Conservation (phyloP, 352 stramenopile species). For the Phytophthora macrochlamydospora region DNA sequence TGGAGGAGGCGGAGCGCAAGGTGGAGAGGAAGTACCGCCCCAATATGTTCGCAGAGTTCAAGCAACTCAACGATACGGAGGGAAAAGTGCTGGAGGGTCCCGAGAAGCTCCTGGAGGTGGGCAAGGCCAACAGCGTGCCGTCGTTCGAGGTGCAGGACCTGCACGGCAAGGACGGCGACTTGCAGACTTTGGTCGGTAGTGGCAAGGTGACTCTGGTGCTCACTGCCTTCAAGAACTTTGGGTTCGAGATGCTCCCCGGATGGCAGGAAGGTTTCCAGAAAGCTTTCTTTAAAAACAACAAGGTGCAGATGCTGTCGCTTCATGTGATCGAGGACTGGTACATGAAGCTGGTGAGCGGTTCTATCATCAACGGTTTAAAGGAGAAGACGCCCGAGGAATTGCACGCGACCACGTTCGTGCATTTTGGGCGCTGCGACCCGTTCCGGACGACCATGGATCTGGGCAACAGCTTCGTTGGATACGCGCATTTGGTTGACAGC, state of each 20-base stretch:
- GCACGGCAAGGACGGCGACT: conserved; percentile 44
- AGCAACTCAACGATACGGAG: conserved; percentile 88
- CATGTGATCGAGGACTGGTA: conserved; percentile 92
- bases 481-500: conserved; percentile 78
- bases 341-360: conserved; percentile 80
- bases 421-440: conserved; percentile 83
- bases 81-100: conserved; percentile 71
- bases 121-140: conserved; percentile 59
- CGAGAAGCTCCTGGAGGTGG: conserved; percentile 58
- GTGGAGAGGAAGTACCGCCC: conserved; percentile 86
- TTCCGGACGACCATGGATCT: conserved; percentile 82
- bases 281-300: conserved; percentile 38
- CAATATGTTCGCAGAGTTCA: conserved; percentile 90
- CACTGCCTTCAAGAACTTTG: conserved; percentile 89
- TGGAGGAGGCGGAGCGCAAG: conserved; percentile 86
- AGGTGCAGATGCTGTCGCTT: conserved; percentile 69
- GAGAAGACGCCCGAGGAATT: conserved; percentile 50
- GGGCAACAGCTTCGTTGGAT: conserved; percentile 89
- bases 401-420: conserved; percentile 59
- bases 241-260: conserved; percentile 77
- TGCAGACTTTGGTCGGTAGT: conserved; percentile 55
- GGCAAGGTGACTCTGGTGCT: conserved; percentile 76
- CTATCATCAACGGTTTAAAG: conserved; percentile 68
- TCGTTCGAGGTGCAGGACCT: conserved; percentile 64
- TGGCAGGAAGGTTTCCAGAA: conserved; percentile 73